phyloP scores from a whole-genome alignment of 495 filamentous ascomycete genomes.

The Daldinia bambusicola region DNA sequence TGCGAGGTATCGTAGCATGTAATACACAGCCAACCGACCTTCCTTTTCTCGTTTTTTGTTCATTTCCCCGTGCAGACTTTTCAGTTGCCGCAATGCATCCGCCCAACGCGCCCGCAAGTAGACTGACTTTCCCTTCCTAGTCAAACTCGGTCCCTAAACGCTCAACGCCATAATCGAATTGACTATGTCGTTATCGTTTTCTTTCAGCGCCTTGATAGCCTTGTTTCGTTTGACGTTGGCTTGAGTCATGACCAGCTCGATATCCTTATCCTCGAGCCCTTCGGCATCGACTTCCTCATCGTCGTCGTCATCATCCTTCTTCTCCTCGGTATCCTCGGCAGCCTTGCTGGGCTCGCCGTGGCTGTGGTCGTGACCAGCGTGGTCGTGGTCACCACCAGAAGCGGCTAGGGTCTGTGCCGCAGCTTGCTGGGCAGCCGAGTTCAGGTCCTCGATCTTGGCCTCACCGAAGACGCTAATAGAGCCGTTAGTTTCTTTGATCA shows the following conservation, averaged over 20 bases:
- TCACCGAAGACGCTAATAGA: constrained; percentile 92
- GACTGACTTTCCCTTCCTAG: background rate
- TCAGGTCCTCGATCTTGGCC: constrained; percentile 99
- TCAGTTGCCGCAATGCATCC: constrained; percentile 41
- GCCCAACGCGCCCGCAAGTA: constrained; percentile 13
- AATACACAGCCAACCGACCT: constrained; percentile 37
- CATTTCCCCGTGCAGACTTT: constrained; percentile 26
- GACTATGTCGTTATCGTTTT: constrained; percentile 99
- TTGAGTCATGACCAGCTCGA: constrained; percentile 98
- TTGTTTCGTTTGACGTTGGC: constrained; percentile 96
- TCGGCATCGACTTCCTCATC: constrained; percentile 93
- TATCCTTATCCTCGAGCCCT: constrained; percentile 97
- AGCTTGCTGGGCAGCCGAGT: constrained; percentile 93
- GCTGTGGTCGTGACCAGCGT: constrained; percentile 72
- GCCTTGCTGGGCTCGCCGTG: constrained; percentile 78
- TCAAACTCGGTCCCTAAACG: constrained; percentile 68
- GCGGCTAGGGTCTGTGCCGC: constrained; percentile 72
- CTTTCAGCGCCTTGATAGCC: constrained; percentile 96
- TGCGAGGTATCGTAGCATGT: constrained; percentile 42
- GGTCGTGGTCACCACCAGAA: constrained; percentile 57
- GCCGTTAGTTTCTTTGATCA: constrained; percentile 16
- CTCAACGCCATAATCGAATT: constrained; percentile 99
- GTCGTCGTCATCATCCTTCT: constrained; percentile 89
- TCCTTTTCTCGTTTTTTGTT: constrained; percentile 20
- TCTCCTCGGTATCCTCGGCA: constrained; percentile 71